Base-by-base conservation (phyloP, 176 grass and related monocot species). In the Bromus sterilis region DNA sequence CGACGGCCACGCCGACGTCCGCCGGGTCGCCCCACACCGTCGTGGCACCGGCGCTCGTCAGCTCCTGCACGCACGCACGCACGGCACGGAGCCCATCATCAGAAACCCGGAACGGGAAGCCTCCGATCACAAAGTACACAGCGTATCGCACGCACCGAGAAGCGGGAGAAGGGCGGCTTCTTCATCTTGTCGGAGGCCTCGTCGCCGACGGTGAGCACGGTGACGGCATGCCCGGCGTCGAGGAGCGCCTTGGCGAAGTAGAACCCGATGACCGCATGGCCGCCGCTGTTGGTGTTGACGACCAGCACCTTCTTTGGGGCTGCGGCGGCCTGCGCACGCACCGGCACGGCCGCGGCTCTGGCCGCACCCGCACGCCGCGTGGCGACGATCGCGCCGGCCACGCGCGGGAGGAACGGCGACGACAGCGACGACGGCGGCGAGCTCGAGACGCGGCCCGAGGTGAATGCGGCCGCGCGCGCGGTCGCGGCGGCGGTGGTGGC, bases 161-260 rank as follows among this genome's bases (percentile, higher is more conserved):
- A 98, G 79, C 79, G 85, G 9, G 88, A 88, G 76, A 98, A 98
- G 4, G 95, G 95, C 4, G 95, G 81, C 83, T 95, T 98, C 82
- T 95, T 95, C 95, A 98, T 98, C 92, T 98, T 95, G 73, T 93
- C 86, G 33, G 92, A 98, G 24, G 20, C 81, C 80, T 91, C 90
- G 26, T 98, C 93, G 1, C 93, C 96, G 81, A 95, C 89, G 32
- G 96, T 98, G 85, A 98, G 86, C 77, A 98, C 86, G 37, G 90
- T 98, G 67, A 95, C 96, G 31, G 70, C 76, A 37, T 98, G 89
- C 23, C 96, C 96, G 2, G 88, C 84, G 18, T 71, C 76, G 28
- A 98, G 89, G 14, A 95, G 90, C 71, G 93, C 83, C 78, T 90
- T 90, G 15, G 89, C 89, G 31, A 95, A 80, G 84, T 95, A 88